Evolutionary conservation across 306 rosid genomes (phyloP).

Genomic region (Lathyrus sativus): DNA sequence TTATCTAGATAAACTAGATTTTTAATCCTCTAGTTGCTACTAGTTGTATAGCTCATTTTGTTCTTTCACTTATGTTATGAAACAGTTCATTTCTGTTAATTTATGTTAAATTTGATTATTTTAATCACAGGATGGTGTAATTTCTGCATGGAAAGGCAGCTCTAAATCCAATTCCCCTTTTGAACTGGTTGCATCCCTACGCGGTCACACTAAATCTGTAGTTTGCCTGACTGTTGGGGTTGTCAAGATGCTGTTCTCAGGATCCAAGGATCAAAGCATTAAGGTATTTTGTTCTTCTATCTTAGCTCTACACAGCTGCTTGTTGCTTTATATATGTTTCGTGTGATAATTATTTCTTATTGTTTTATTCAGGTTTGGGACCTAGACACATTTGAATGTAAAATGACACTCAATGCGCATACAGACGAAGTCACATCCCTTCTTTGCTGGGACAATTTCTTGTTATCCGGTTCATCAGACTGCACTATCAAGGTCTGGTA

Average conservation of each 20-base stretch:
- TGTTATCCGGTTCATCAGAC: slow-evolving; percentile 45
- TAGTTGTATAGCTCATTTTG: not conserved
- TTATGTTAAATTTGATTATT: not conserved
- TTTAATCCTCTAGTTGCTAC: not conserved
- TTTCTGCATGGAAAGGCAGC: slow-evolving; percentile 46
- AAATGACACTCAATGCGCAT: slow-evolving; percentile 48
- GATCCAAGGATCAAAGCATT: slow-evolving; percentile 33
- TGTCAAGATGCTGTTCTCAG: slow-evolving; percentile 38
- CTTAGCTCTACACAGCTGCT: not conserved
- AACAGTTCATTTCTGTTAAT: not conserved
- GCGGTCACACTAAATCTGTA: slow-evolving; percentile 41
- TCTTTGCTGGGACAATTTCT: slow-evolving; percentile 37
- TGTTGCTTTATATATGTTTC: not conserved
- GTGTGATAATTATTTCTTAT: not conserved
- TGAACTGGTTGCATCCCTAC: slow-evolving; percentile 30
- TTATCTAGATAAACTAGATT: too few relatives aligned
- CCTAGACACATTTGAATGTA: slow-evolving; percentile 43
- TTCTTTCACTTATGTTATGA: not conserved
- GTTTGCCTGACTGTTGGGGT: slow-evolving; percentile 38
- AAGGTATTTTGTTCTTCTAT: not conserved
- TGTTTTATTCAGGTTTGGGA: slow-evolving; percentile 51
- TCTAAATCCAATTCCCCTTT: slow-evolving; percentile 35
- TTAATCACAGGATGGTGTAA: slow-evolving; percentile 42
- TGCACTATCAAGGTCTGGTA: slow-evolving; percentile 48
- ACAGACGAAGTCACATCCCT: slow-evolving; percentile 22